These are phyloP conservation scores for Aaosphaeria arxii DNA, from an alignment of 2,329 filamentous ascomycete genomes.

Conservation along the genomic window DNA sequence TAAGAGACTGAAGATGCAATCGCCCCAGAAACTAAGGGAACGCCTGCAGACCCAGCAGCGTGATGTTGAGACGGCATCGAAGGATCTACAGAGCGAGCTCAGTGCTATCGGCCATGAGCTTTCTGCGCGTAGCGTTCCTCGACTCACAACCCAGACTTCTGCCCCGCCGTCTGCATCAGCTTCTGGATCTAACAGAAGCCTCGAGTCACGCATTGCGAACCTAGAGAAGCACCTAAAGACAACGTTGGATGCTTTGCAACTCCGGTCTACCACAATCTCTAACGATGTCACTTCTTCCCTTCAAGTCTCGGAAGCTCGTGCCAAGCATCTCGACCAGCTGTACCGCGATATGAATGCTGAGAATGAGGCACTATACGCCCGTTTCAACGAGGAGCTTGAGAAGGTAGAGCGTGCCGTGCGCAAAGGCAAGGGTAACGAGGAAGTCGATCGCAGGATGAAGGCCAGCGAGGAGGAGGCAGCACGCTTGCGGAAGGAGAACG, in stretches of 20 bases:
- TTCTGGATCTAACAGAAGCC: slow-evolving; percentile 20
- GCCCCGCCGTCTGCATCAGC: slow-evolving; percentile 20
- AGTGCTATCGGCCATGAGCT: slow-evolving; percentile 79
- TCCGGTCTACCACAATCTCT: slow-evolving; percentile 51
- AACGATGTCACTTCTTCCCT: slow-evolving; percentile 70
- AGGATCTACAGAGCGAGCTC: slow-evolving; percentile 70
- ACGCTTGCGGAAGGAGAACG: slow-evolving; percentile 80
- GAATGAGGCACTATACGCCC: slow-evolving; percentile 88
- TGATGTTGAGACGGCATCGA: slow-evolving; percentile 67
- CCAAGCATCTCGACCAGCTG: slow-evolving; percentile 79
- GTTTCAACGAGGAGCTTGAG: slow-evolving; percentile 86
- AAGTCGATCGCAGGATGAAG: slow-evolving; percentile 67
- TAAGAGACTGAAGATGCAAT: slow-evolving; percentile 51
- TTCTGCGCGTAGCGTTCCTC: slow-evolving; percentile 41
- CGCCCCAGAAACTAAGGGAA: slow-evolving; percentile 69
- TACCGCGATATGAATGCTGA: slow-evolving; percentile 86
- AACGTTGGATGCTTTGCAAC: slow-evolving; percentile 32
- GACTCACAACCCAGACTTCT: slow-evolving; percentile 30
- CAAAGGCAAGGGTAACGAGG: slow-evolving; percentile 74
- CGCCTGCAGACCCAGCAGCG: slow-evolving; percentile 79
- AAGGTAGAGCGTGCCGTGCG: slow-evolving; percentile 72
- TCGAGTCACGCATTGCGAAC: slow-evolving; percentile 58
- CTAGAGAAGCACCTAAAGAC: slow-evolving; percentile 66
- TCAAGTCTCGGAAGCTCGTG: slow-evolving; percentile 71
- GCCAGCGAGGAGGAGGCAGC: slow-evolving; percentile 75